Conservation (phyloP, 1,139 yeast genomes). For the Geotrichum citri-aurantii region DNA sequence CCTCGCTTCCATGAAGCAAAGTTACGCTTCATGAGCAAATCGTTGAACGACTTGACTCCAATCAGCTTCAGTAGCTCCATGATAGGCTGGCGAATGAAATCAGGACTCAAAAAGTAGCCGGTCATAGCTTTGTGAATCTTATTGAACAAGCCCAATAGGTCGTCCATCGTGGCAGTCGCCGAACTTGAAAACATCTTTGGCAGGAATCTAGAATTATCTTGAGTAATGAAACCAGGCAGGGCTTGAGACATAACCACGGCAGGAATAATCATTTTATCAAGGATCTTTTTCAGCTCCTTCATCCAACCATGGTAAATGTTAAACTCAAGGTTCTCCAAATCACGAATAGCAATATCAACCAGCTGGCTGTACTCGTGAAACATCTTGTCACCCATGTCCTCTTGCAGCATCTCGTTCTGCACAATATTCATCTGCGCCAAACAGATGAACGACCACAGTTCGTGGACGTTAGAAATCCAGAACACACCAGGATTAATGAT, state of each 20-base stretch:
- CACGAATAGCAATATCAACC: constrained; percentile 89
- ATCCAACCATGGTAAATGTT: constrained; percentile 97
- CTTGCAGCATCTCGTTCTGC: constrained; percentile 70
- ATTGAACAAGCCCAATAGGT: constrained; percentile 81
- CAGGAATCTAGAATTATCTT: constrained; percentile 79
- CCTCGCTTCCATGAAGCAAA: constrained; percentile 99
- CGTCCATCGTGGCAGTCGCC: constrained; percentile 88
- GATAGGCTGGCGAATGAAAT: constrained; percentile 83
- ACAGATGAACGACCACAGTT: constrained; percentile 86
- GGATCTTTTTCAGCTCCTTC: constrained; percentile 86
- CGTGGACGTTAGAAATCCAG: constrained; percentile 97
- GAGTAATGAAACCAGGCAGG: constrained; percentile 92
- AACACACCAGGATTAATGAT: constrained; percentile 91
- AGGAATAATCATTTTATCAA: constrained; percentile 90
- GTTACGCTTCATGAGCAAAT: constrained; percentile 88
- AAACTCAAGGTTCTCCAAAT: constrained; percentile 86
- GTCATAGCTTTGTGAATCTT: constrained; percentile 92
- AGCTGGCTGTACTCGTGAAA: constrained; percentile 83
- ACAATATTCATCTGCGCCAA: constrained; percentile 88
- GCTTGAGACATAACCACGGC: constrained; percentile 94
- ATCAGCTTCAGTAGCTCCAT: constrained; percentile 79
- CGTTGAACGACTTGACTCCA: constrained; percentile 94
- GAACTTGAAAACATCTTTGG: constrained; percentile 64
- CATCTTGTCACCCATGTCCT: constrained; percentile 86
- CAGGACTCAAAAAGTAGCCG: constrained; percentile 79